Percentiles rank a stretch among this genome's conserved stretches.
phyloP scores from a whole-genome alignment of 2,329 filamentous ascomycete genomes.

The Aspergillus pseudotamarii region DNA sequence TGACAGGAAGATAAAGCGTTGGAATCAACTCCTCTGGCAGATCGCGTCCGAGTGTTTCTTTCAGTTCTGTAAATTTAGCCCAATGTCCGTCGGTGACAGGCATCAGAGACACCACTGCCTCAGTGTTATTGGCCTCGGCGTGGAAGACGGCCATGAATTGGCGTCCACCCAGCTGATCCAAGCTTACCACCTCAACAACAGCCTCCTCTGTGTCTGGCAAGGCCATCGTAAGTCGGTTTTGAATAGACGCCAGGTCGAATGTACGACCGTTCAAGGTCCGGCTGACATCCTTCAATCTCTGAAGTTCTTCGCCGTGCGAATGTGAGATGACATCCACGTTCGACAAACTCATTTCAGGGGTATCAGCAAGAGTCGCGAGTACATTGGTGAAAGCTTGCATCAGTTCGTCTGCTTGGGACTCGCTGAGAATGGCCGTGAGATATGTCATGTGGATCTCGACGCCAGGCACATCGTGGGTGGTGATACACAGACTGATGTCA shows the following conservation, averaged over 20 bases:
- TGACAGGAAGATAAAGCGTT: not conserved
- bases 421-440: not conserved
- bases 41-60: not conserved
- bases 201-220: not conserved
- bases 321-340: not conserved
- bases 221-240: not conserved
- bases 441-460: slow-evolving; percentile 2
- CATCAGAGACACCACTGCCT: not conserved
- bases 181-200: not conserved
- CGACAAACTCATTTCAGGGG: not conserved
- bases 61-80: not conserved
- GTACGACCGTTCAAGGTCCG: not conserved
- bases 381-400: not conserved
- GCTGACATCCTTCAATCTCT: not conserved
- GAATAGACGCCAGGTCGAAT: not conserved
- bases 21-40: not conserved
- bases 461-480: not conserved
- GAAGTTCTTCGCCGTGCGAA: not conserved
- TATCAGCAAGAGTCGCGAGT: not conserved
- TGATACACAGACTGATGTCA: not conserved
- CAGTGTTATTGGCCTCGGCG: not conserved
- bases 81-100: not conserved
- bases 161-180: not conserved
- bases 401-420: not conserved
- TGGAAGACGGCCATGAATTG: not conserved